phyloP scores from a whole-genome alignment of 371 early-diverging fungal species.

The Haplosporangium sp. region DNA sequence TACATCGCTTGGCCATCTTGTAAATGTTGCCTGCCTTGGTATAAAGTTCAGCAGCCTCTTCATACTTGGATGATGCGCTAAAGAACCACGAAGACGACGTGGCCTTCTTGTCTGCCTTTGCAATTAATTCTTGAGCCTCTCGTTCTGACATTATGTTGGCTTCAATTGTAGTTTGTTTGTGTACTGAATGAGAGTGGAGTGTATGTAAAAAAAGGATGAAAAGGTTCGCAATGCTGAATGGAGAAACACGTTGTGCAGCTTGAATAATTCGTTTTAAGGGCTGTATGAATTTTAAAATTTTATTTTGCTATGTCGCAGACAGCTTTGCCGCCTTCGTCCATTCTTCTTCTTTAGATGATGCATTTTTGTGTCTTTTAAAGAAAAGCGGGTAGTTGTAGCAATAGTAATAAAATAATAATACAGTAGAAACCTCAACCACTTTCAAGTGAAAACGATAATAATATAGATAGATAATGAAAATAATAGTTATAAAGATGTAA shows the following conservation, averaged over 20 bases:
- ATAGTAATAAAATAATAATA: not conserved
- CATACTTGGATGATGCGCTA: slow-evolving; percentile 83
- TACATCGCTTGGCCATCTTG: slow-evolving; percentile 91
- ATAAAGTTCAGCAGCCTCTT: slow-evolving; percentile 94
- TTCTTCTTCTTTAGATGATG: slow-evolving; percentile 15
- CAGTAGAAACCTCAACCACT: not conserved
- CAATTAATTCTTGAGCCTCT: slow-evolving; percentile 77
- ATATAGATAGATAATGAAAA: too few relatives aligned
- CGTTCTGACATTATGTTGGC: slow-evolving; percentile 72
- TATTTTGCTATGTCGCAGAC: not conserved
- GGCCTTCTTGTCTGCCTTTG: slow-evolving; percentile 81
- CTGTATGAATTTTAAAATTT: not conserved
- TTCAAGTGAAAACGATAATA: too few relatives aligned
- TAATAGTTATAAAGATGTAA: not conserved
- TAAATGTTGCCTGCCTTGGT: slow-evolving; percentile 90
- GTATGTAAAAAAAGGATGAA: not conserved
- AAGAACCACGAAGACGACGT: slow-evolving; percentile 82
- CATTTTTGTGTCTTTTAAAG: not conserved
- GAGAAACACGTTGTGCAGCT: not conserved
- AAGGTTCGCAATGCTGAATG: not conserved
- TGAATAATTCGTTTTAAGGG: not conserved
- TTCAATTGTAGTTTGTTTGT: not conserved
- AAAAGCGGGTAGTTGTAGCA: not conserved
- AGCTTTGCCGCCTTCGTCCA: slow-evolving; percentile 11
- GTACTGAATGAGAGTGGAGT: not conserved